These are phyloP conservation scores for Paramarasmius palmivorus DNA, from an alignment of 1,284 basidiomycete genomes.

Conservation along the genomic window DNA sequence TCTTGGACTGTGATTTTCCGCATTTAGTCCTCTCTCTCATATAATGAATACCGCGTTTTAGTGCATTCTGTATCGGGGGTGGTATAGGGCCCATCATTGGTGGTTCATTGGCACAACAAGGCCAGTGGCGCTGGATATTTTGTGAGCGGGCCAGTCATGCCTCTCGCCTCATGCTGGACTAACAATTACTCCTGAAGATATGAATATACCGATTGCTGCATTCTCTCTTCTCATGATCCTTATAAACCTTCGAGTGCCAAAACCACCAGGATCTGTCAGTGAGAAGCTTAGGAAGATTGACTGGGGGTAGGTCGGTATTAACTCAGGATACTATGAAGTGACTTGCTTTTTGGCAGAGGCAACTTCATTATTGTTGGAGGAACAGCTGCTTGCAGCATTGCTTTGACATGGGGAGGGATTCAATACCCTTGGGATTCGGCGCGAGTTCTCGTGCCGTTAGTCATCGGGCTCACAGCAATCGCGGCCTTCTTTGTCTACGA, in stretches of 20 bases:
- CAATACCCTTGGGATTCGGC: conserved; percentile 39
- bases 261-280: conserved; percentile 24
- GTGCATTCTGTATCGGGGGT: conserved; percentile 5
- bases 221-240: conserved; percentile 21
- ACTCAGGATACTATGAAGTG: too few relatives aligned
- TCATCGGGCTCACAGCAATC: conserved; percentile 37
- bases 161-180: not conserved
- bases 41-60: not conserved
- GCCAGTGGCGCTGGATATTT: conserved; percentile 31
- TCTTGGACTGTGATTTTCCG: conserved; percentile 24
- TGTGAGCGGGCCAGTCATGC: conserved; percentile 11
- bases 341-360: conserved; percentile 29
- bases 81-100: conserved; percentile 20
- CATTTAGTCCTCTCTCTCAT: not conserved
- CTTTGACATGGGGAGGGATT: conserved; percentile 41
- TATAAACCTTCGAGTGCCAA: conserved; percentile 24
- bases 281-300: conserved; percentile 34
- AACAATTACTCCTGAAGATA: conserved; percentile 11
- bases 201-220: conserved; percentile 28
- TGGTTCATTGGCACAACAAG: conserved; percentile 19
- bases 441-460: conserved; percentile 40
- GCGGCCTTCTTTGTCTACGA: conserved; percentile 32
- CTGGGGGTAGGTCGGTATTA: conserved; percentile 32
- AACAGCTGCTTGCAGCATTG: conserved; percentile 32
- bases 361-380: conserved; percentile 35